Conservation (phyloP, 1,284 basidiomycete genomes). For the Phylloboletellus chloephorus region DNA sequence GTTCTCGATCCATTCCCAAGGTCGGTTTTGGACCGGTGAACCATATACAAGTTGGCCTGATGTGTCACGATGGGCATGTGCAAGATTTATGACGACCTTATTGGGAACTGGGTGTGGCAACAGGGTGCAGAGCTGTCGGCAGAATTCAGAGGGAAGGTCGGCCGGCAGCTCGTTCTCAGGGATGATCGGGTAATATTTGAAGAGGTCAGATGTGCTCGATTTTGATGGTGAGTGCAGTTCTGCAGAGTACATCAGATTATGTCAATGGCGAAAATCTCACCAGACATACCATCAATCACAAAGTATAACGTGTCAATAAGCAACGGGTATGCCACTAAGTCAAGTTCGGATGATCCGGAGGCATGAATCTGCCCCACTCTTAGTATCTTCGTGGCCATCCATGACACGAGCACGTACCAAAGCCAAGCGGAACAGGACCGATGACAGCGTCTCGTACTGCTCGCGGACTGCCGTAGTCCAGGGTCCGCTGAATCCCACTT, state of each 20-base stretch:
- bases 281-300: slow-evolving; percentile 59
- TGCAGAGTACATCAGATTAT: slow-evolving; percentile 25
- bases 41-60: slow-evolving; percentile 46
- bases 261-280: neutral
- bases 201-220: slow-evolving; percentile 46
- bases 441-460: slow-evolving; percentile 40
- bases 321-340: slow-evolving; percentile 56
- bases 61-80: slow-evolving; percentile 44
- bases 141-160: slow-evolving; percentile 55
- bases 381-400: slow-evolving; percentile 3
- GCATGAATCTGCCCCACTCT: slow-evolving; percentile 42
- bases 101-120: slow-evolving; percentile 43
- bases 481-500: slow-evolving; percentile 54
- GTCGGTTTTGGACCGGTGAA: slow-evolving; percentile 58
- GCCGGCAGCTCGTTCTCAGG: slow-evolving; percentile 44
- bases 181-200: slow-evolving; percentile 55
- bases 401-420: slow-evolving; percentile 42
- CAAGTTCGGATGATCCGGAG: slow-evolving; percentile 41
- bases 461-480: slow-evolving; percentile 55
- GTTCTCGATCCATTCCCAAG: slow-evolving; percentile 83
- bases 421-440: slow-evolving; percentile 47
- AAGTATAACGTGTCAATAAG: slow-evolving; percentile 70
- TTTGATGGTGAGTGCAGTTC: slow-evolving; percentile 60
- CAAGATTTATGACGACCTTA: slow-evolving; percentile 50
- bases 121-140: slow-evolving; percentile 50